Conservation (phyloP, 345 rosid genomes). For the Bruguiera sexangula region DNA sequence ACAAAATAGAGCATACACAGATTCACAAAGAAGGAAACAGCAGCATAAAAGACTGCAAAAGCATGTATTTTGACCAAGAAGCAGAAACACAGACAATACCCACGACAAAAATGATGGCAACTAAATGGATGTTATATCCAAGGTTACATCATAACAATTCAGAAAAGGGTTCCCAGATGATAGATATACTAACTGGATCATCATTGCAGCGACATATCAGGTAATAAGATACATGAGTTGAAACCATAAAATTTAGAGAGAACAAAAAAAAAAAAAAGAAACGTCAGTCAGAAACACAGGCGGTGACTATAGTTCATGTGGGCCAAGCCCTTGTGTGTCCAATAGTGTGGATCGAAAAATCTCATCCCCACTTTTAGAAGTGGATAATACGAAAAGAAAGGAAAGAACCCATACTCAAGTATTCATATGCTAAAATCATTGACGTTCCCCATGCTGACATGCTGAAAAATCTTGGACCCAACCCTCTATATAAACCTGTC, state of each 20-base stretch:
- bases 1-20: not conserved
- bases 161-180: no score
- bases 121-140: no score
- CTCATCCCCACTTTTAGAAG: not conserved
- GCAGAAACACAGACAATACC: not conserved
- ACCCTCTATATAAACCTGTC: constrained; percentile 86
- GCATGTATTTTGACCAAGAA: not conserved
- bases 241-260: no score
- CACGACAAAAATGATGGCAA: no score
- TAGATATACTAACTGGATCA: no score
- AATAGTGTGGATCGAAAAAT: not conserved
- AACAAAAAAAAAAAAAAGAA: not conserved
- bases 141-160: no score
- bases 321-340: not conserved
- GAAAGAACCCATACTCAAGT: constrained; percentile 68
- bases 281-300: no score
- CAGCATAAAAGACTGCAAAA: no score
- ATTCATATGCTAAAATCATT: constrained; percentile 92
- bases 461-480: constrained; percentile 95
- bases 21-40: not conserved
- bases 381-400: not conserved
- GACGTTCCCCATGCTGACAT: constrained; percentile 99
- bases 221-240: no score
- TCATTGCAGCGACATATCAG: no score
- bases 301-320: no score